A percentile compares a stretch with the other conserved stretches of the same genome.
Evolutionary conservation across 129 eudicot genomes (phyloP).

Genomic region (Flaveria brownii): DNA sequence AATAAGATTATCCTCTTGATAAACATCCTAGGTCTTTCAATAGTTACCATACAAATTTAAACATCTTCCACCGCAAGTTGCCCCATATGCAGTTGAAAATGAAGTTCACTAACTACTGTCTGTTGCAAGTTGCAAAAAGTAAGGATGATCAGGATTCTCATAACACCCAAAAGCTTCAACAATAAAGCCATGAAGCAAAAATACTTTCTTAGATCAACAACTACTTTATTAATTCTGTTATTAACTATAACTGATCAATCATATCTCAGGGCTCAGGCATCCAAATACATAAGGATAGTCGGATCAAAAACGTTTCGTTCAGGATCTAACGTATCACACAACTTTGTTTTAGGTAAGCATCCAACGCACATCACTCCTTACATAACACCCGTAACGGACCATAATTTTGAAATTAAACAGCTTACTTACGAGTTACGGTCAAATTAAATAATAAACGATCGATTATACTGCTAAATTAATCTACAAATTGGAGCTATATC

Average conservation of each 20-base stretch:
- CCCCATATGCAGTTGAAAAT: neutral
- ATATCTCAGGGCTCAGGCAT: neutral
- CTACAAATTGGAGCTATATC: neutral
- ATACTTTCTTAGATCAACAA: constrained; percentile 2
- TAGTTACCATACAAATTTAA: constrained; percentile 4
- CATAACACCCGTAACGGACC: neutral
- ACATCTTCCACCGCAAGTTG: neutral
- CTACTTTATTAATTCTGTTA: neutral
- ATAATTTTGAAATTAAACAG: neutral
- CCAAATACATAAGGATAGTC: neutral
- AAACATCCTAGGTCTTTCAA: constrained; percentile 3
- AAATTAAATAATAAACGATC: neutral
- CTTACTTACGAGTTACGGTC: neutral
- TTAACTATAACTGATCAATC: neutral
- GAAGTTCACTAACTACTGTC: neutral
- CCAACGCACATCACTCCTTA: neutral
- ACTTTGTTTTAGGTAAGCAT: neutral
- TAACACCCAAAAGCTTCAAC: constrained; percentile 18
- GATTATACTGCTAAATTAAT: neutral
- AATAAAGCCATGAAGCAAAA: neutral
- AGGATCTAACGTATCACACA: constrained; percentile 12
- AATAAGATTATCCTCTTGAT: constrained; percentile 1
- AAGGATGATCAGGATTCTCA: constrained; percentile 12
- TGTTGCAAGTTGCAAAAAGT: neutral
- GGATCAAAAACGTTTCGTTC: neutral